These are phyloP conservation scores for Xylariales sp. DNA, from an alignment of 2,329 filamentous ascomycete species.

Conservation along the genomic window DNA sequence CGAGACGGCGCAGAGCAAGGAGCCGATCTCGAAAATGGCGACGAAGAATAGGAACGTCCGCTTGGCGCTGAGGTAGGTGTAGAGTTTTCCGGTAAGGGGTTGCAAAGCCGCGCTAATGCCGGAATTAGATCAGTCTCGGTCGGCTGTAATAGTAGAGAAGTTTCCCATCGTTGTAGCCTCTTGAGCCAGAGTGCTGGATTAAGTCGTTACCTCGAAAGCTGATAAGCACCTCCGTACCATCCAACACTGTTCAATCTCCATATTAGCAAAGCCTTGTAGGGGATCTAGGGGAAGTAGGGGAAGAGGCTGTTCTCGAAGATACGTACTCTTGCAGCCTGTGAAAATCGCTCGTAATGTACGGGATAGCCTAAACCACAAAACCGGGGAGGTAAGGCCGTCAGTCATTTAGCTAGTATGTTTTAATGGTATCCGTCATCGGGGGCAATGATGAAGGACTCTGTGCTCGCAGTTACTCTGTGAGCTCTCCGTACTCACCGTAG, in stretches of 20 bases:
- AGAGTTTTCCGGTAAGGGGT: constrained; percentile 29
- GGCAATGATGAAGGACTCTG: background rate
- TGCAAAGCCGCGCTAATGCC: constrained; percentile 20
- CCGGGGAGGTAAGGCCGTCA: background rate
- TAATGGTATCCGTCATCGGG: background rate
- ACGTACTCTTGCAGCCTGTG: constrained; percentile 20
- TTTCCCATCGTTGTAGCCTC: background rate
- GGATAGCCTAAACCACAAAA: constrained; percentile 10
- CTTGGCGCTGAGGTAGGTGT: constrained; percentile 27
- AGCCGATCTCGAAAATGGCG: constrained; percentile 28
- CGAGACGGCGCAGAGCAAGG: constrained; percentile 32
- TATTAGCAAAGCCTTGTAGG: constrained; percentile 6
- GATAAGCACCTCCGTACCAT: constrained; percentile 31
- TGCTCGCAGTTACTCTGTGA: background rate
- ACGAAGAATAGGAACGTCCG: constrained; percentile 31
- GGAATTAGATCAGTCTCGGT: background rate
- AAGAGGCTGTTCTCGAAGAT: background rate
- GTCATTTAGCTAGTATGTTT: background rate
- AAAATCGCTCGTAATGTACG: constrained; percentile 22
- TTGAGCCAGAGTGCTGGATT: constrained; percentile 4
- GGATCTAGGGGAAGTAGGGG: background rate
- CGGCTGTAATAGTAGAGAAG: background rate
- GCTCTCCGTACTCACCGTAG: constrained; percentile 3
- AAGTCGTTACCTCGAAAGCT: constrained; percentile 17
- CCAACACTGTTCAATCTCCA: constrained; percentile 13